These are phyloP conservation scores for Fusarium caatingaense DNA, from an alignment of 2,329 filamentous ascomycete species.

Conservation along the genomic window DNA sequence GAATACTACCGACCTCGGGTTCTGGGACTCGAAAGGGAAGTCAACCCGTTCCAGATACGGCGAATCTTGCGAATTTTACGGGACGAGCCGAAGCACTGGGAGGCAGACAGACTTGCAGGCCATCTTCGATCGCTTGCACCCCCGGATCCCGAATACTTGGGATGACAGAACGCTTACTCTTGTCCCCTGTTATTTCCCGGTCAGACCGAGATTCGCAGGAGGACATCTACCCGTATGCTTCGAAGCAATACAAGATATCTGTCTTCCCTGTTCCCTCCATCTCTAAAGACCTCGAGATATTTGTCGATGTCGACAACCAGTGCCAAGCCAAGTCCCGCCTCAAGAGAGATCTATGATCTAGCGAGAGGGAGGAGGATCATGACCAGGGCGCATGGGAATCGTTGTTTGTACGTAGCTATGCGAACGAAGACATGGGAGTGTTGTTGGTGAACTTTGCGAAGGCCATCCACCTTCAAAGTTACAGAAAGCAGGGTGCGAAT, in stretches of 20 bases:
- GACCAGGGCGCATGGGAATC: slow-evolving; percentile 35
- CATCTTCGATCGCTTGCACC: slow-evolving; percentile 30
- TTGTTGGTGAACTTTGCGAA: slow-evolving; percentile 27
- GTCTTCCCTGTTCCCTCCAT: background rate
- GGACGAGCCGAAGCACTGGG: slow-evolving; percentile 44
- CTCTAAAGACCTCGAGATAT: background rate
- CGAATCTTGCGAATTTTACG: slow-evolving; percentile 45
- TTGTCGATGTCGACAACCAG: slow-evolving; percentile 9
- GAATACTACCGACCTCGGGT: slow-evolving; percentile 26
- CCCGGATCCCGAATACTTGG: slow-evolving; percentile 36
- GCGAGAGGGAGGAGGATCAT: slow-evolving; percentile 25
- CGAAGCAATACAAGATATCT: slow-evolving; percentile 6
- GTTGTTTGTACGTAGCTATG: slow-evolving; percentile 18
- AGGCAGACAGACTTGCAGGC: slow-evolving; percentile 16
- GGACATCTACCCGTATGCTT: slow-evolving; percentile 17
- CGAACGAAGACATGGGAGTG: slow-evolving; percentile 40
- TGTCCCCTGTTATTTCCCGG: slow-evolving; percentile 29
- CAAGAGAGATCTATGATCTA: slow-evolving; percentile 27
- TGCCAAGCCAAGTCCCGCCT: background rate
- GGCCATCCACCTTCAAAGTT: slow-evolving; percentile 22
- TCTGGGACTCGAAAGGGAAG: slow-evolving; percentile 17
- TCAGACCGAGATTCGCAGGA: slow-evolving; percentile 20
- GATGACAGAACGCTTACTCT: slow-evolving; percentile 29
- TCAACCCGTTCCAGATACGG: slow-evolving; percentile 31
- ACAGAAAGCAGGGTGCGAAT: slow-evolving; percentile 38